Conservation (phyloP, 495 filamentous ascomycete genomes). For the Penicillium ochrochloron region DNA sequence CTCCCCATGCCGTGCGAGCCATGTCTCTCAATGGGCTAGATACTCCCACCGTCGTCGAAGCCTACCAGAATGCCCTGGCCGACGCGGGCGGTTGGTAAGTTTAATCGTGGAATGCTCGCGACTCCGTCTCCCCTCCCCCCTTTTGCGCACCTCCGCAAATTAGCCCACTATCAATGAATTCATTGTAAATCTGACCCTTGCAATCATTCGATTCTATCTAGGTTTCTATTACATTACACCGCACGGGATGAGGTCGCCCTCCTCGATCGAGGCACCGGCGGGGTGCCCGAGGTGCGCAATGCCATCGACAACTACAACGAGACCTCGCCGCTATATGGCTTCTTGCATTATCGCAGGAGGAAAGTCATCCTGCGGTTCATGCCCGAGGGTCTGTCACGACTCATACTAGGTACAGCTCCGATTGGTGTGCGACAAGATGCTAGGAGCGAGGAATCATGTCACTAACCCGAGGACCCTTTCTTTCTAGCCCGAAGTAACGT, state of each 20-base stretch:
- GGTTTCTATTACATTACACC: conserved; percentile 93
- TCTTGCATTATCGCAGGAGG: conserved; percentile 84
- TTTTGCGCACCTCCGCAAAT: conserved; percentile 19
- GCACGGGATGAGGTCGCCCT: conserved; percentile 88
- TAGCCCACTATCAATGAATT: background rate
- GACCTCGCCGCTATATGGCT: conserved; percentile 86
- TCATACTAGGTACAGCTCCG: conserved; percentile 78
- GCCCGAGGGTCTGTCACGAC: conserved; percentile 84
- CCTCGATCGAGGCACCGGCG: conserved; percentile 76
- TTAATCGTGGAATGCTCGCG: conserved; percentile 8
- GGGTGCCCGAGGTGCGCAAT: conserved; percentile 81
- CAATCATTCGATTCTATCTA: conserved; percentile 38
- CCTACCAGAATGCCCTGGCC: conserved; percentile 75
- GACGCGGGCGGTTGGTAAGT: conserved; percentile 97
- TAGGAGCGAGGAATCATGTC: background rate
- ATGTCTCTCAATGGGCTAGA: conserved; percentile 99
- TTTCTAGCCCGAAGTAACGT: conserved; percentile 84
- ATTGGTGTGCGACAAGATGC: background rate
- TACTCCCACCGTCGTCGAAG: conserved; percentile 75
- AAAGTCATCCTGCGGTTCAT: conserved; percentile 92
- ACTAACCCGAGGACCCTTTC: conserved; percentile 2
- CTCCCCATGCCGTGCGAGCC: conserved; percentile 49
- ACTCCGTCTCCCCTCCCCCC: background rate
- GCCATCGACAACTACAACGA: conserved; percentile 79
- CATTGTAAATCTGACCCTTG: conserved; percentile 3